Base-by-base conservation (phyloP, 495 filamentous ascomycete species). In the Patellaria atrata region DNA sequence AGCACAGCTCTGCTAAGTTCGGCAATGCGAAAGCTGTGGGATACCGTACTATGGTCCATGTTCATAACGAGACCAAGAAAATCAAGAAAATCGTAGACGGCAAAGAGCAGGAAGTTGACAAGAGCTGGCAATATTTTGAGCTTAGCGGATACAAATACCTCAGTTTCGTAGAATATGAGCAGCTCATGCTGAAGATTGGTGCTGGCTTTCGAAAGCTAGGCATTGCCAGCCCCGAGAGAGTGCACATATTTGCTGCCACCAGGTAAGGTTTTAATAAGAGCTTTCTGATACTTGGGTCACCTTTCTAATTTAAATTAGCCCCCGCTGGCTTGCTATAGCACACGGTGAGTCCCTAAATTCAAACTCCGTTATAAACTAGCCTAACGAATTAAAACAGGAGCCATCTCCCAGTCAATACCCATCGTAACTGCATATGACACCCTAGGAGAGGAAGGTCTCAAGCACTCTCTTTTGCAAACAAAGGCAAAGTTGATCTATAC, bases 391-490 rank as follows among this genome's bases (percentile, higher is more conserved):
- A 35, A 13, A 13, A 9, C 13, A 47, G 51, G 35, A 29, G 52
- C 56, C 23, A 11, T 75, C 26, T 91, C 89, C n/a, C 91, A 99
- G 61, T 87, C 84, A 6, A 70, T 96, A 54, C 71, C 84, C 30
- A 87, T 96, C 42, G 89, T 96, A 23, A 99, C 91, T 18, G 87
- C 91, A 3, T 99, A 99, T 55, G 89, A 97, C 59, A 94, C 87
- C 6, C 74, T 97, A 18, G 89, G 89, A 20, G 83, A 93, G 60
- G 83, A 91, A 42, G 89, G 89, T 21, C 59, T 97, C 48, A 75
- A 74, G 56, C 87, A 97, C 60, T 94, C 87, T 3, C 70, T 97
- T 50, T 68, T 77, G 27, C 85, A 92, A 41, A 94, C 89, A 11
- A 65, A 70, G 41, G 82, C 84, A 39, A 79, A 78, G 55, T 75